phyloP scores from a whole-genome alignment of 2,329 filamentous ascomycete species.

The Pyrenochaeta sp. region DNA sequence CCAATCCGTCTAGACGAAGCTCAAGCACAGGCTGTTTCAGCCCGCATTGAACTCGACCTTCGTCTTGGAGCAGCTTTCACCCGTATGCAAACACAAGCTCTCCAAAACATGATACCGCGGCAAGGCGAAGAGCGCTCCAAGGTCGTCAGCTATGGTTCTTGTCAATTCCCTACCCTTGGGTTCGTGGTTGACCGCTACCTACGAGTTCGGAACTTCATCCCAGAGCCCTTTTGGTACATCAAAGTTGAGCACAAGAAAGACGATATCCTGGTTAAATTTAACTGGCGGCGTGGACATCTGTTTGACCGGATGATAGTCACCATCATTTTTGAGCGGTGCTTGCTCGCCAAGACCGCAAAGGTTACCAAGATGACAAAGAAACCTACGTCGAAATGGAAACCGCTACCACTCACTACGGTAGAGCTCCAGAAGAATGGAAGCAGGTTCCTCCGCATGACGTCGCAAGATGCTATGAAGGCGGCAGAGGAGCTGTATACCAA shows the following conservation, averaged over 20 bases:
- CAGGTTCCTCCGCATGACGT: constrained; percentile 85
- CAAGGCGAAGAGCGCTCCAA: constrained; percentile 66
- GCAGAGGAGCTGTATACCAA: constrained; percentile 91
- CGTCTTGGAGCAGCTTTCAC: constrained; percentile 93
- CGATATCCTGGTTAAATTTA: constrained; percentile 80
- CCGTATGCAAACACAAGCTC: constrained; percentile 79
- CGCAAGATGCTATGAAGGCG: constrained; percentile 84
- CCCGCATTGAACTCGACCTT: constrained; percentile 90
- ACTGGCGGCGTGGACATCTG: constrained; percentile 80
- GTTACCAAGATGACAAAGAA: constrained; percentile 89
- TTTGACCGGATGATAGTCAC: constrained; percentile 86
- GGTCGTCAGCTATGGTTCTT: constrained; percentile 89
- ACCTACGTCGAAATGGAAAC: constrained; percentile 92
- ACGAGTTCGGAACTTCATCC: constrained; percentile 89
- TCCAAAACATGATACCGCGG: constrained; percentile 73
- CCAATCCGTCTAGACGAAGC: constrained; percentile 81
- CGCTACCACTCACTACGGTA: constrained; percentile 90
- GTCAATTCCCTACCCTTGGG: constrained; percentile 94
- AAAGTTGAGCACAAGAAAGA: constrained; percentile 82
- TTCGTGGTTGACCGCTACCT: constrained; percentile 98
- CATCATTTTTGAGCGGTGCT: constrained; percentile 85
- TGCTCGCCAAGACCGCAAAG: constrained; percentile 76
- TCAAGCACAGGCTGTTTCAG: constrained; percentile 85
- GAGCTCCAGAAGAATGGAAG: constrained; percentile 97
- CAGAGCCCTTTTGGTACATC: constrained; percentile 92